Evolutionary conservation across 352 stramenopile genomes (phyloP).

Genomic region (Phytophthora gonapodyides): DNA sequence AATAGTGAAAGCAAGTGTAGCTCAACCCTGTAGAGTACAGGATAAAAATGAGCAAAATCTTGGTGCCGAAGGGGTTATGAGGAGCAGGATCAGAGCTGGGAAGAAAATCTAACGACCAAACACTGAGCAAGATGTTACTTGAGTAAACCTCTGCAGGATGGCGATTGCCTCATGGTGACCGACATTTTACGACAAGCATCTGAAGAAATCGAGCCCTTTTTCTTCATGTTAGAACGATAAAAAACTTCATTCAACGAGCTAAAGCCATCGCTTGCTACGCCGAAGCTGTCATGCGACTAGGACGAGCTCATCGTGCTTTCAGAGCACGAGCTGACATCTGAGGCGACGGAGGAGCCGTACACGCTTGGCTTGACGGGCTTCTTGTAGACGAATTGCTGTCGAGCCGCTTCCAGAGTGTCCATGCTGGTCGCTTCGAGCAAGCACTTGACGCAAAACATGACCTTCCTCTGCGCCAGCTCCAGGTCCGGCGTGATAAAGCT

Average conservation of each 20-base stretch:
- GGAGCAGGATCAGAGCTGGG: constrained; percentile 10
- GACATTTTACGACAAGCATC: too few relatives aligned
- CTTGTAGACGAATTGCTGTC: constrained; percentile 31
- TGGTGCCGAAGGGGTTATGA: too few relatives aligned
- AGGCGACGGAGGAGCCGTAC: constrained; percentile 15
- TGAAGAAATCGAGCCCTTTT: too few relatives aligned
- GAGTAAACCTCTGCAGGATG: background rate
- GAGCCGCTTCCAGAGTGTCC: constrained; percentile 26
- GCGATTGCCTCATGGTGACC: background rate
- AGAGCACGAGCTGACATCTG: constrained; percentile 14
- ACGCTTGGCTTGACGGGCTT: constrained; percentile 18
- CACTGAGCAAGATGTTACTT: background rate
- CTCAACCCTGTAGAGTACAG: too few relatives aligned
- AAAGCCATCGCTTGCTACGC: too few relatives aligned
- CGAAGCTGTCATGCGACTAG: constrained; percentile 4
- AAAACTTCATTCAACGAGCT: background rate
- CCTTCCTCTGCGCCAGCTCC: constrained; percentile 25
- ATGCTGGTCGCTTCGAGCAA: constrained; percentile 24
- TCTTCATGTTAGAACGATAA: background rate
- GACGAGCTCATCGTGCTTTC: constrained; percentile 12
- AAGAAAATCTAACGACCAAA: background rate
- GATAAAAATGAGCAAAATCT: too few relatives aligned
- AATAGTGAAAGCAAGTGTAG: too few relatives aligned
- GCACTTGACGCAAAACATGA: constrained; percentile 38
- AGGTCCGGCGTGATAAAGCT: constrained; percentile 30